Conservation (phyloP, 2,329 filamentous ascomycete species). For the Calonectria hongkongensis region DNA sequence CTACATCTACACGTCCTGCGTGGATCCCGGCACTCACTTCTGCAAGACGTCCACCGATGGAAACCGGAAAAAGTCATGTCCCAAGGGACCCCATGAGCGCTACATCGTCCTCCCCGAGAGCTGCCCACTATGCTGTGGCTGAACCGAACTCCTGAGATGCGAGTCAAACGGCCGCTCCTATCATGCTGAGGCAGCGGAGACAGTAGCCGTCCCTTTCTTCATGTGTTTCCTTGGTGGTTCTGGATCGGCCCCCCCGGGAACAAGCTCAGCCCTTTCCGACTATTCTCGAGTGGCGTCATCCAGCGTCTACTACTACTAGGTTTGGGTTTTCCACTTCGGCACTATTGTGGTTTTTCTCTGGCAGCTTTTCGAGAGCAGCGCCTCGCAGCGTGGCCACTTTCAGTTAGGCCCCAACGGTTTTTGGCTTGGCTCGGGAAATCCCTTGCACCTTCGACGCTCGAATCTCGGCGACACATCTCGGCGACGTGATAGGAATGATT, state of each 20-base stretch:
- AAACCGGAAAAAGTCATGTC: slow-evolving; percentile 74
- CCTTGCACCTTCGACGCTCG: slow-evolving; percentile 24
- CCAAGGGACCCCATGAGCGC: slow-evolving; percentile 81
- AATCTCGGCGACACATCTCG: slow-evolving; percentile 9
- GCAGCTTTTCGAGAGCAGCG: slow-evolving; percentile 1
- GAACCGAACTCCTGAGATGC: slow-evolving; percentile 42
- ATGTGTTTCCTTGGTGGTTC: background rate
- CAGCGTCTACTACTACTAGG: background rate
- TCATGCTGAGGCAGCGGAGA: slow-evolving; percentile 11
- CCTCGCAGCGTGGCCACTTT: slow-evolving; percentile 20
- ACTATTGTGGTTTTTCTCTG: slow-evolving; percentile 7
- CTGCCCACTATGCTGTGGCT: slow-evolving; percentile 68
- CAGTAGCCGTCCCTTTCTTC: background rate
- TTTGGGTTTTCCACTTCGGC: slow-evolving; percentile 20
- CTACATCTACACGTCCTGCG: slow-evolving; percentile 84
- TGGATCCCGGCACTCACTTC: slow-evolving; percentile 82
- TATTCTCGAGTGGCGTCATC: slow-evolving; percentile 1
- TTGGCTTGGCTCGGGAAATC: slow-evolving; percentile 18
- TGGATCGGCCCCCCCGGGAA: slow-evolving; percentile 14
- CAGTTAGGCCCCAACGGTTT: slow-evolving; percentile 14
- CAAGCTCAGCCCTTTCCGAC: slow-evolving; percentile 21
- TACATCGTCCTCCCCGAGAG: slow-evolving; percentile 82
- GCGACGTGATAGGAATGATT: slow-evolving; percentile 3
- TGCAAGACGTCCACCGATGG: slow-evolving; percentile 82
- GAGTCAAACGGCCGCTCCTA: slow-evolving; percentile 21